phyloP scores from a whole-genome alignment of 495 filamentous ascomycete genomes.

The Daldinia decipiens region DNA sequence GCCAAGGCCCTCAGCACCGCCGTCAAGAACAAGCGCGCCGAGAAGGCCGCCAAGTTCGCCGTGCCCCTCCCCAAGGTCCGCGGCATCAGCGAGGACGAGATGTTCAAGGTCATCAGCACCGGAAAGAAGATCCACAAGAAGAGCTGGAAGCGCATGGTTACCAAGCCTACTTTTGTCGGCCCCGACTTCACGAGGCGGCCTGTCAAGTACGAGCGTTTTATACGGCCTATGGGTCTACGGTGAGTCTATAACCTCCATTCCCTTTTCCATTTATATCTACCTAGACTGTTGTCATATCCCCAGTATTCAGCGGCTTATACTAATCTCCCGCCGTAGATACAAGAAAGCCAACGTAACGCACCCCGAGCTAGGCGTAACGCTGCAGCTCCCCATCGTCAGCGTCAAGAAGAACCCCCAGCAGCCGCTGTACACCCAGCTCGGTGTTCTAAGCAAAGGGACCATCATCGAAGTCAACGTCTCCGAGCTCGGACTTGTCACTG shows the following conservation, averaged over 20 bases:
- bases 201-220: slow-evolving; percentile 94
- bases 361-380: slow-evolving; percentile 85
- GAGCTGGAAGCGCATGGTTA: slow-evolving; percentile 96
- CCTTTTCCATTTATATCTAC: background rate
- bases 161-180: slow-evolving; percentile 74
- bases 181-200: slow-evolving; percentile 90
- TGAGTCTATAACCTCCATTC: slow-evolving; percentile 9
- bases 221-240: slow-evolving; percentile 48
- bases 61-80: slow-evolving; percentile 94
- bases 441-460: slow-evolving; percentile 93
- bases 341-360: slow-evolving; percentile 96
- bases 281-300: background rate
- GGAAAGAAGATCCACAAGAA: slow-evolving; percentile 71
- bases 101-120: slow-evolving; percentile 98
- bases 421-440: slow-evolving; percentile 92
- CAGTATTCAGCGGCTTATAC: slow-evolving; percentile 17
- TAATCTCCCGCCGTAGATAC: slow-evolving; percentile 84
- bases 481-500: slow-evolving; percentile 91
- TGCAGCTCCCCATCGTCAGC: slow-evolving; percentile 89
- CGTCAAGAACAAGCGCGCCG: slow-evolving; percentile 79
- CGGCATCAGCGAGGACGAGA: slow-evolving; percentile 96
- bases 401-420: slow-evolving; percentile 99
- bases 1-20: slow-evolving; percentile 88
- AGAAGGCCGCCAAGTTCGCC: slow-evolving; percentile 85
- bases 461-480: slow-evolving; percentile 96